phyloP scores from a whole-genome alignment of 2,329 filamentous ascomycete genomes.

The Arthrobotrys sinensis region DNA sequence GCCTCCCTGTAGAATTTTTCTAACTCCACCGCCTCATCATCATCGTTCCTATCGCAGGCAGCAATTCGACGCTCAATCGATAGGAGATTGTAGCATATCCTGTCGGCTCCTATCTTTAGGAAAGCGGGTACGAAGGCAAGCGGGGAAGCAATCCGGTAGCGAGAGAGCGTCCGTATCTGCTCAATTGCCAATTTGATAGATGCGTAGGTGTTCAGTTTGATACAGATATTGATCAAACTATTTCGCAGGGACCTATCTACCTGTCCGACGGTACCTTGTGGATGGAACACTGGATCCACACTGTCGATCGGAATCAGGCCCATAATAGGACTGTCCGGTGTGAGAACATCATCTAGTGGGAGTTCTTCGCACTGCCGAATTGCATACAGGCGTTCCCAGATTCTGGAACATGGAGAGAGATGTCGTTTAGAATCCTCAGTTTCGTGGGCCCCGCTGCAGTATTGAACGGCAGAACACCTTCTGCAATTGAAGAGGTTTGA shows the following conservation, averaged over 20 bases:
- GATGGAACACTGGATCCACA: background rate
- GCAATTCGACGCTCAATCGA: conserved; percentile 1
- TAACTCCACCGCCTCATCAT: background rate
- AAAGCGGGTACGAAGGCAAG: background rate
- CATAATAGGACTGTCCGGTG: background rate
- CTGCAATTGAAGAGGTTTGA: conserved; percentile 22
- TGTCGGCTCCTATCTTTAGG: conserved; percentile 18
- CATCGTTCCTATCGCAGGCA: background rate
- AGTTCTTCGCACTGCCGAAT: conserved; percentile 1
- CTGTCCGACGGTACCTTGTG: background rate
- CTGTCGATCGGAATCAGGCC: background rate
- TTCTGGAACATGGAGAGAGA: conserved; percentile 5
- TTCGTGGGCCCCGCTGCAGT: conserved; percentile 28
- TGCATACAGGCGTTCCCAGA: conserved; percentile 9
- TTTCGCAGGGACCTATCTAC: background rate
- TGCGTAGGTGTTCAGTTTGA: conserved; percentile 17
- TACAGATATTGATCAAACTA: conserved; percentile 6
- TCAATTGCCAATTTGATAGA: conserved; percentile 16
- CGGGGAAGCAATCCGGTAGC: background rate
- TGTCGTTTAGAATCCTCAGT: conserved; percentile 14
- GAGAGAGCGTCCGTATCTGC: conserved; percentile 8
- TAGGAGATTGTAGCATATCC: conserved; percentile 16
- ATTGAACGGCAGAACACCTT: conserved; percentile 32
- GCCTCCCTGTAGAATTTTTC: background rate
- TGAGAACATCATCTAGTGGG: background rate